Evolutionary conservation across 2,329 filamentous ascomycete species (phyloP).

Genomic region (Diaporthe vexans): DNA sequence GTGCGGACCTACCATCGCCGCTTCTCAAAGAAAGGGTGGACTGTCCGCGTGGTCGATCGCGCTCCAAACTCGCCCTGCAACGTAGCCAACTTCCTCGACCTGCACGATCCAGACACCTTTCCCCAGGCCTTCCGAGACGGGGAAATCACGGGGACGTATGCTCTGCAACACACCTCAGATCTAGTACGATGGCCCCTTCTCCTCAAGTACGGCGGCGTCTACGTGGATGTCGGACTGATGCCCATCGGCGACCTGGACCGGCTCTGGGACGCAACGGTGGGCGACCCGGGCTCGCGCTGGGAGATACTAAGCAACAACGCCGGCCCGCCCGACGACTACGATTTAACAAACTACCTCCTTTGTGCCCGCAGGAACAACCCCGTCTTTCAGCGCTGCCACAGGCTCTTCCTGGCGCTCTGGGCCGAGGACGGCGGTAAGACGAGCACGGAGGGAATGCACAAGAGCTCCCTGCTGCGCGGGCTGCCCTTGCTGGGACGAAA

Average conservation of each 20-base stretch:
- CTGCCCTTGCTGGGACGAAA: conserved; percentile 55
- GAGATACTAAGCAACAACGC: conserved; percentile 63
- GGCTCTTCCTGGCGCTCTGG: conserved; percentile 66
- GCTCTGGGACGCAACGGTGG: conserved; percentile 65
- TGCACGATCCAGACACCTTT: conserved; percentile 58
- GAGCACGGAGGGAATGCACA: conserved; percentile 65
- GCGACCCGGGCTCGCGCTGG: conserved; percentile 59
- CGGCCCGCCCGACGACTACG: conserved; percentile 52
- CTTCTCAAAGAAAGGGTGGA: conserved; percentile 66
- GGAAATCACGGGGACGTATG: conserved; percentile 63
- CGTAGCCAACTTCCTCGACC: conserved; percentile 63
- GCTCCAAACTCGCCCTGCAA: conserved; percentile 60
- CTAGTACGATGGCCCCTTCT: conserved; percentile 70
- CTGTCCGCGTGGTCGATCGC: conserved; percentile 64
- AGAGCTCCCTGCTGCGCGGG: conserved; percentile 61
- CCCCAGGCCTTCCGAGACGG: conserved; percentile 65
- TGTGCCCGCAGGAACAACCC: conserved; percentile 54
- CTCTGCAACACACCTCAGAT: conserved; percentile 68
- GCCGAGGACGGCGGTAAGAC: conserved; percentile 56
- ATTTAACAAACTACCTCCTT: conserved; percentile 65
- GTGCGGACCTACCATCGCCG: conserved; percentile 67
- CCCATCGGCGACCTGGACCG: conserved; percentile 69
- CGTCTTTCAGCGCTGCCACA: conserved; percentile 62
- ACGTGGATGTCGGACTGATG: conserved; percentile 69
- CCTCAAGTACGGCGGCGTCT: conserved; percentile 70